Evolutionary conservation across 2,329 filamentous ascomycete species (phyloP), one percentile per base, ranked within the genome.

Genomic region (Trichophyton schoenleinii): DNA sequence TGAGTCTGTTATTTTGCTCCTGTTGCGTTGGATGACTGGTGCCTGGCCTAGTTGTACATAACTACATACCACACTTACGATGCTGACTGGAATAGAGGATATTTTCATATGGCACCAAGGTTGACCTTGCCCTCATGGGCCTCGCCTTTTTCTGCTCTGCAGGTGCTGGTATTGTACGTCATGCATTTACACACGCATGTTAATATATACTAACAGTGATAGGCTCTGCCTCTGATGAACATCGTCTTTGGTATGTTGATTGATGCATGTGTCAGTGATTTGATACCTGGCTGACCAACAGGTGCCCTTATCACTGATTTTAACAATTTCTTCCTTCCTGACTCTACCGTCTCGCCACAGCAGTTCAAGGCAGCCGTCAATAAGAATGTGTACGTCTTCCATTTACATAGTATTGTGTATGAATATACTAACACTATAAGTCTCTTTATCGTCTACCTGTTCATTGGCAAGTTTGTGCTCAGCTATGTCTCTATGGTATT

Each of bases 381-480:
- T 63, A 70, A 74, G 75, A 71, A 57, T 63, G 68, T 62, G 75
- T 72, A 60, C 58, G 36, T 38, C 42, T 20, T 41, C n/a, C 48
- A 41, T 5, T 8, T 20, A 8, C 38, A 28, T 7, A 18, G 6
- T 57, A n/a, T 8, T 41, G 9, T 48, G 3, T 59, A 7, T 38
- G 34, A 13, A 18, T 58, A 13, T 15, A 3, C 13, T 59, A 3
- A 3, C 28, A 6, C 28, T 18, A 18, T 5, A 28, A 83, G 81
- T 5, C 68, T 82, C n/a, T 81, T 78, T 64, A 82, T 84, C 63
- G 72, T 84, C 13, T 84, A 83, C 66, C 73, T 85, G 1, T 84
- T 84, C 63, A 71, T 82, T 20, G 81, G 71, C 13, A 81, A 81
- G 60, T 80, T 84, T 44, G 65, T 74, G 3, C 69, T 83, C n/a